A percentile compares a stretch with the other conserved stretches of the same genome.
Conservation (phyloP, 2,329 filamentous ascomycete genomes). For the Gnomoniopsis sp. region DNA sequence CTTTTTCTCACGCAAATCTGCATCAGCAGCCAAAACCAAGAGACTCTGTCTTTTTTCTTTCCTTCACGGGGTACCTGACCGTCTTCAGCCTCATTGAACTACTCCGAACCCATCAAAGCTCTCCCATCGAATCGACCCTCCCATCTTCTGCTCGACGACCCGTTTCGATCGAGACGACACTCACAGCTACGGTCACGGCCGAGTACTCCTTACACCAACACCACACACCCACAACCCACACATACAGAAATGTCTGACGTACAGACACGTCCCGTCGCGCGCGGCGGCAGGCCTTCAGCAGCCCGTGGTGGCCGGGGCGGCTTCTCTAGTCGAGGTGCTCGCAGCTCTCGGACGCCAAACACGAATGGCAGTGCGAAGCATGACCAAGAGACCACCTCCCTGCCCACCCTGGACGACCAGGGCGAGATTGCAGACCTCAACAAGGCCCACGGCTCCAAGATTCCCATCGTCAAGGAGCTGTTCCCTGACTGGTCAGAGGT, state of each 20-base stretch:
- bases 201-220: constrained; percentile 18
- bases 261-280: constrained; percentile 78
- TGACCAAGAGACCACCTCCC: constrained; percentile 52
- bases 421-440: constrained; percentile 89
- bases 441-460: constrained; percentile 78
- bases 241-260: constrained; percentile 83
- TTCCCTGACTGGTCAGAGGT: constrained; percentile 95
- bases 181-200: constrained; percentile 20
- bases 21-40: background rate
- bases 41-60: too few species aligned
- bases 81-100: background rate
- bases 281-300: constrained; percentile 84
- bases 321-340: constrained; percentile 65
- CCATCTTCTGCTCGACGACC: constrained; percentile 27
- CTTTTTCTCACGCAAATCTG: background rate
- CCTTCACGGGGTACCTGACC: background rate
- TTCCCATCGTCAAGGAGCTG: constrained; percentile 82
- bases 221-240: constrained; percentile 29
- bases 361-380: constrained; percentile 71
- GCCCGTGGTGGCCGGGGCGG: constrained; percentile 17
- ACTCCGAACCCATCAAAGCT: background rate
- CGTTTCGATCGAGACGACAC: constrained; percentile 7
- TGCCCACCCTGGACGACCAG: constrained; percentile 69
- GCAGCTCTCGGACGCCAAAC: constrained; percentile 55
- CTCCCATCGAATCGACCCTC: background rate